These are phyloP conservation scores for Ascochyta pisi DNA, from an alignment of 2,329 filamentous ascomycete genomes.

Conservation along the genomic window DNA sequence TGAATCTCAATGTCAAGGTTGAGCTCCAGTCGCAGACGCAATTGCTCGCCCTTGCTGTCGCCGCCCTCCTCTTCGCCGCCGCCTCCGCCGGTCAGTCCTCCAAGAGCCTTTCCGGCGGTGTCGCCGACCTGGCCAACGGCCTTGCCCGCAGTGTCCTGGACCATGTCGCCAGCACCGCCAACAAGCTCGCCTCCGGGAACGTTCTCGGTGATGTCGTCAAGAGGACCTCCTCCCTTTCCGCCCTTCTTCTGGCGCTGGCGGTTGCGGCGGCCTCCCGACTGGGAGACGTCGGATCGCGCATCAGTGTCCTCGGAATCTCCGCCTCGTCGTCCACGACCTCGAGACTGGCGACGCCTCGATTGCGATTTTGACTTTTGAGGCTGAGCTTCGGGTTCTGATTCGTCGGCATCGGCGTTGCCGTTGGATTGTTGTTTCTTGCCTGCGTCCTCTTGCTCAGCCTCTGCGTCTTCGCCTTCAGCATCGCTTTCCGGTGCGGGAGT, in stretches of 20 bases:
- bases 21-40: slow-evolving; percentile 64
- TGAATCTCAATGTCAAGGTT: slow-evolving; percentile 70
- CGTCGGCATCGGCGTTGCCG: slow-evolving; percentile 49
- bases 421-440: slow-evolving; percentile 46
- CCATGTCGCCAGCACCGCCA: slow-evolving; percentile 61
- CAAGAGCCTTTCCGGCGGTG: slow-evolving; percentile 53
- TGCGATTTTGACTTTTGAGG: slow-evolving; percentile 46
- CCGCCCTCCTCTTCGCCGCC: slow-evolving; percentile 42
- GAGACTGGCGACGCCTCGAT: slow-evolving; percentile 58
- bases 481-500: slow-evolving; percentile 56
- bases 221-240: slow-evolving; percentile 55
- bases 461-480: slow-evolving; percentile 45
- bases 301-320: slow-evolving; percentile 62
- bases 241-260: slow-evolving; percentile 59
- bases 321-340: slow-evolving; percentile 57
- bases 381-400: slow-evolving; percentile 56
- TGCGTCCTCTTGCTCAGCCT: slow-evolving; percentile 52
- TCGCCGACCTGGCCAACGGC: slow-evolving; percentile 56
- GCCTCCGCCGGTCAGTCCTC: slow-evolving; percentile 54
- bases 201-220: slow-evolving; percentile 64
- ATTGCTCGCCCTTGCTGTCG: slow-evolving; percentile 55
- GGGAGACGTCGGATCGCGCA: slow-evolving; percentile 61
- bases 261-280: slow-evolving; percentile 62
- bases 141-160: slow-evolving; percentile 63
- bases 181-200: slow-evolving; percentile 61